These are phyloP conservation scores for Akanthomyces uredinophilus DNA, from an alignment of 2,329 filamentous ascomycete genomes.

Conservation along the genomic window DNA sequence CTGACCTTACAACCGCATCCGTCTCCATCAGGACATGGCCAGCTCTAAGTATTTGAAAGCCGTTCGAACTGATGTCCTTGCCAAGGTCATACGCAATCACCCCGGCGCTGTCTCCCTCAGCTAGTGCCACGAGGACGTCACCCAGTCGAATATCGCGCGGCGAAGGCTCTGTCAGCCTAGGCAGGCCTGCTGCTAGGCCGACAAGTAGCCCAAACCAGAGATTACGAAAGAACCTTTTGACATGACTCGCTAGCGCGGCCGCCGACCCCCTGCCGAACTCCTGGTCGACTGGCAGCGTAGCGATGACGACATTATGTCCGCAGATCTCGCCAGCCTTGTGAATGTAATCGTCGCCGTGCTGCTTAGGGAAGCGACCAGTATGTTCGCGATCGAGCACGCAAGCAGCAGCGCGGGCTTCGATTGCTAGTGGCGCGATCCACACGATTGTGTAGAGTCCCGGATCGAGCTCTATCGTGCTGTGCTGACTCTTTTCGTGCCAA, in stretches of 20 bases:
- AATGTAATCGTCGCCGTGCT: slow-evolving; percentile 29
- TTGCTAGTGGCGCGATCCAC: slow-evolving; percentile 31
- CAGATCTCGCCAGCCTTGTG: slow-evolving; percentile 29
- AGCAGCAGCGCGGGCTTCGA: slow-evolving; percentile 29
- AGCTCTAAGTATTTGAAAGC: neutral
- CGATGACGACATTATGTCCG: slow-evolving; percentile 33
- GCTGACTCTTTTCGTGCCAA: too few species aligned
- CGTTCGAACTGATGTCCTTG: neutral
- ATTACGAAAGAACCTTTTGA: slow-evolving; percentile 31
- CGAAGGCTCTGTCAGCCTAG: slow-evolving; percentile 7
- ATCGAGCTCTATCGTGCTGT: too few species aligned
- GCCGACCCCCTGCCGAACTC: slow-evolving; percentile 31
- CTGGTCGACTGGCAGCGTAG: slow-evolving; percentile 29
- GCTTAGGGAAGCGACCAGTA: slow-evolving; percentile 24
- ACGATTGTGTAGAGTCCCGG: neutral
- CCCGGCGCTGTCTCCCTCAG: slow-evolving; percentile 21
- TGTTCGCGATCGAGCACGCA: slow-evolving; percentile 28
- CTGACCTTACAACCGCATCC: neutral
- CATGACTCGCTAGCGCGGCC: slow-evolving; percentile 29
- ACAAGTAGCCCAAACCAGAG: slow-evolving; percentile 35
- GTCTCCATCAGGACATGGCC: neutral
- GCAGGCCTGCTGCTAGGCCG: slow-evolving; percentile 26
- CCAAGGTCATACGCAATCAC: slow-evolving; percentile 29
- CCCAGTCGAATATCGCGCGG: slow-evolving; percentile 33
- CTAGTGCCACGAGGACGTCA: slow-evolving; percentile 30